phyloP scores from a whole-genome alignment of 1,284 basidiomycete species.

The Fomitiporia mediterranea region DNA sequence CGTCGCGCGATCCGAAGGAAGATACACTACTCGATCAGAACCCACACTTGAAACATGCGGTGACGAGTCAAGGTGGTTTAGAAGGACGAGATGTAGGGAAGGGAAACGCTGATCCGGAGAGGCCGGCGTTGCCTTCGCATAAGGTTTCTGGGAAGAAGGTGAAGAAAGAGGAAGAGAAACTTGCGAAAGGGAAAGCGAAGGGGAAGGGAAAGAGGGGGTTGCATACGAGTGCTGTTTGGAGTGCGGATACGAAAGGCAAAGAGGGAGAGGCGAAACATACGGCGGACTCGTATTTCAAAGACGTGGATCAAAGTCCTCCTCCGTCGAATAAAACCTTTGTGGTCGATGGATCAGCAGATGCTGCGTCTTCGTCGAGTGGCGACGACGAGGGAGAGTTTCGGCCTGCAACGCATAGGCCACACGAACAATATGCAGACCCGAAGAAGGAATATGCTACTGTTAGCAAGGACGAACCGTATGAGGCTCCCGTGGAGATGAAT shows the following conservation, averaged over 20 bases:
- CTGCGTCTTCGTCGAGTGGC: no score
- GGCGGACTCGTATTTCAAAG: constrained; percentile 18
- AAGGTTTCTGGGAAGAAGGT: no score
- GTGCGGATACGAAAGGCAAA: not conserved
- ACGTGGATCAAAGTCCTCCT: constrained; percentile 15
- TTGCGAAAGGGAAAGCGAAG: no score
- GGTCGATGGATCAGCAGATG: constrained; percentile 6
- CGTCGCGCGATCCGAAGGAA: constrained; percentile 9
- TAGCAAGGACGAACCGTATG: constrained; percentile 18
- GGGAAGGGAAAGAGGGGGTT: constrained; percentile 9
- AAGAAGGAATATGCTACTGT: constrained; percentile 18
- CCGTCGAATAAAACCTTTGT: constrained; percentile 13
- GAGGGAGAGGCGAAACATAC: constrained; percentile 1
- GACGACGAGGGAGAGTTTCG: no score
- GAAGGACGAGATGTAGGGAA: constrained; percentile 13
- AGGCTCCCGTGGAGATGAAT: constrained; percentile 6
- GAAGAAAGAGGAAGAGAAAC: no score
- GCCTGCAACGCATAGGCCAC: constrained; percentile 16
- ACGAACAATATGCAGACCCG: constrained; percentile 19
- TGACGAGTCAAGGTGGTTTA: constrained; percentile 1
- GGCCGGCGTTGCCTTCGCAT: constrained; percentile 14
- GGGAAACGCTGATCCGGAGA: constrained; percentile 13
- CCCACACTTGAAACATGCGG: constrained; percentile 17
- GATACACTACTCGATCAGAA: constrained; percentile 16
- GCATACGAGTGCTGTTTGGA: constrained; percentile 1